Base-by-base conservation (phyloP, 2,329 filamentous ascomycete species). In the Helotiales sp. region DNA sequence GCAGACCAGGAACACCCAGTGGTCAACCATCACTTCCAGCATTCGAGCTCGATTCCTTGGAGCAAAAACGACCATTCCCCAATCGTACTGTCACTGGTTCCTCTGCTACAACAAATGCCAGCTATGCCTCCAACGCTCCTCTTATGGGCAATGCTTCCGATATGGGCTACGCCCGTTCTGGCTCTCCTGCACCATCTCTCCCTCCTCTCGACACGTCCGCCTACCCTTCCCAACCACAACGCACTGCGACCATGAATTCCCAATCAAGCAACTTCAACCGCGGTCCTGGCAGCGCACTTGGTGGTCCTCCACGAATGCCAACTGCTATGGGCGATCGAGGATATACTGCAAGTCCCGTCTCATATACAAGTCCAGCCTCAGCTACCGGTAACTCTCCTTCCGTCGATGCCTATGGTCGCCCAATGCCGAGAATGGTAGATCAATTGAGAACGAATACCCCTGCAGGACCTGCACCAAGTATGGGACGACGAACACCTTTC, bases 111-210 rank as follows among this genome's bases (percentile, higher is more conserved):
- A 79, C 80, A 2, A 74, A 69, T 46, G 67, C 76, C n/a, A 89
- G 80, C 68, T 88, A 85, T 67, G 82, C 79, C 12, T 85, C 87
- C 2, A 83, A 87, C 59, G 80, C 83, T 7, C 84, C 88, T 1
- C 77, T 91, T 5, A 73, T 89, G 34, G 73, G 76, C 17, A 78
- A 82, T 58, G 85, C 86, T 5, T 79, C 80, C 30, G 79, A 80
- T 6, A 88, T 88, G 82, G 85, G 85, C 19, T 81, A 79, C 53
- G 62, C 55, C 27, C 60, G 65, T 44, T 38, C 63, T 30, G 60
- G 44, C 19, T 67, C 67, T 19, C 69, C 68, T 30, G 66, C 62
- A 25, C 67, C 69, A 47, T 66, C 67, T 22, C 52, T 70, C 13
- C 65, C 66, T 24, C 61, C 61, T 9, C 29, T 67, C 10, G 60